A percentile compares a stretch with the other conserved stretches of the same genome.
phyloP scores from a whole-genome alignment of 2,329 filamentous ascomycete genomes.

The Fusarium coffeatum region DNA sequence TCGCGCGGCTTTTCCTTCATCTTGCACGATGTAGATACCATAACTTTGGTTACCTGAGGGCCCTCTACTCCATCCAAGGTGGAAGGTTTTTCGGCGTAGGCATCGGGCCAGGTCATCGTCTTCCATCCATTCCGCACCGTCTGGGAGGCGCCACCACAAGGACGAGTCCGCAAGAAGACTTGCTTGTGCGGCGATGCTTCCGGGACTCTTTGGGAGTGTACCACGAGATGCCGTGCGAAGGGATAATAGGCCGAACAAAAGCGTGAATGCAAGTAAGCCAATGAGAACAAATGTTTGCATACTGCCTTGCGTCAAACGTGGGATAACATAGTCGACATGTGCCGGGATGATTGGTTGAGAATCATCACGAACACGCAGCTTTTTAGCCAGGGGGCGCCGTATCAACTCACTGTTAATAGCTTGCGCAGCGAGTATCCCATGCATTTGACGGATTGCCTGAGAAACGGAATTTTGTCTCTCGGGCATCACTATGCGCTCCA shows the following conservation, averaged over 20 bases:
- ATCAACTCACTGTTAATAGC: conserved; percentile 39
- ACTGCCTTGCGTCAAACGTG: conserved; percentile 39
- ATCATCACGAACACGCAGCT: conserved; percentile 21
- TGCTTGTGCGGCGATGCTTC: conserved; percentile 47
- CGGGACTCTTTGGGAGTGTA: conserved; percentile 43
- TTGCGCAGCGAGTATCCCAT: conserved; percentile 46
- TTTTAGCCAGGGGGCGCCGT: conserved; percentile 18
- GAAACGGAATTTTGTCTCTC: conserved; percentile 42
- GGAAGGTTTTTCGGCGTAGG: conserved; percentile 45
- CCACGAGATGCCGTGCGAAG: conserved; percentile 41
- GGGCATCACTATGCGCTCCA: conserved; percentile 37
- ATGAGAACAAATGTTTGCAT: conserved; percentile 42
- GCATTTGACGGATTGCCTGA: conserved; percentile 39
- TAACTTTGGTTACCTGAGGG: conserved; percentile 35
- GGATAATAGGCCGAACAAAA: conserved; percentile 40
- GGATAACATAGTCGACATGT: conserved; percentile 38
- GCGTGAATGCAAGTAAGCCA: conserved; percentile 34
- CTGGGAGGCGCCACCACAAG: conserved; percentile 45
- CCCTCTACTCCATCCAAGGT: conserved; percentile 41
- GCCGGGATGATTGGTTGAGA: conserved; percentile 25
- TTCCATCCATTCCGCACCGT: conserved; percentile 46
- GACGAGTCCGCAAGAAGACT: conserved; percentile 48
- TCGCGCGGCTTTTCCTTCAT: conserved; percentile 40
- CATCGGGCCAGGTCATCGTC: conserved; percentile 42
- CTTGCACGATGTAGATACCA: conserved; percentile 46